Base-by-base conservation (phyloP, 2,329 filamentous ascomycete species). In the Calycina herbarum region DNA sequence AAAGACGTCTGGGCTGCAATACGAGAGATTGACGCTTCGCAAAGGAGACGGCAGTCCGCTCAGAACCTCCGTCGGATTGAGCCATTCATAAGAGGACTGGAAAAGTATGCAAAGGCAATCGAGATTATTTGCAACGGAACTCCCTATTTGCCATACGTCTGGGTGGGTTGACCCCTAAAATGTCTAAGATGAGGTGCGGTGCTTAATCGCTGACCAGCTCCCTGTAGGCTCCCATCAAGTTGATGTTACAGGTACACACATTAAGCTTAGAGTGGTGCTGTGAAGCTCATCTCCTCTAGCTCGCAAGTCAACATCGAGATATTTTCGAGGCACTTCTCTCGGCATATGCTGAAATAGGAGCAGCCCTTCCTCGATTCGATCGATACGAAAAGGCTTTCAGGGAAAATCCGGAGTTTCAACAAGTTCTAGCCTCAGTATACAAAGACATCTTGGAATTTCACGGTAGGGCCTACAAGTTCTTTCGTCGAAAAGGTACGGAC, bases 381-480 rank as follows among this genome's bases (percentile, higher is more conserved):
- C 68, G 76, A 0, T 73, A 82, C 0, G 65, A 71, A 2, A 10
- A 71, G 0, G 69, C 76, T 0, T 81, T 81, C 27, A 56, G 48
- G 1, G 64, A 61, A 0, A 72, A 80, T 8, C 33, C 65, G 0
- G 72, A 78, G 0, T 79, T 84, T 42, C 79, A 83, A 31, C 68
- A 78, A 17, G 76, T 78, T 0, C 66, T 84, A 0, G 81, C 79
- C 0, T 65, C 79, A 0, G 80, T 82, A 35, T 85, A 84, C 51
- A 71, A 76, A 0, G 79, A 82, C 13, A 82, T 85, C 20, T 71
- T 84, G 0, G 66, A 79, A 11, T 84, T 84, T 33, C 82, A 85
- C 59, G 77, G 77, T 38, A 58, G 78, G 1, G 81, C 81, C 0
- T 84, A 85, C 66, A 78, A 78, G 20, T 83, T 83, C 57, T 76